A percentile compares a stretch with the other conserved stretches of the same genome.
Conservation (phyloP, 2,329 filamentous ascomycete genomes). For the Cordyceps cicadae region DNA sequence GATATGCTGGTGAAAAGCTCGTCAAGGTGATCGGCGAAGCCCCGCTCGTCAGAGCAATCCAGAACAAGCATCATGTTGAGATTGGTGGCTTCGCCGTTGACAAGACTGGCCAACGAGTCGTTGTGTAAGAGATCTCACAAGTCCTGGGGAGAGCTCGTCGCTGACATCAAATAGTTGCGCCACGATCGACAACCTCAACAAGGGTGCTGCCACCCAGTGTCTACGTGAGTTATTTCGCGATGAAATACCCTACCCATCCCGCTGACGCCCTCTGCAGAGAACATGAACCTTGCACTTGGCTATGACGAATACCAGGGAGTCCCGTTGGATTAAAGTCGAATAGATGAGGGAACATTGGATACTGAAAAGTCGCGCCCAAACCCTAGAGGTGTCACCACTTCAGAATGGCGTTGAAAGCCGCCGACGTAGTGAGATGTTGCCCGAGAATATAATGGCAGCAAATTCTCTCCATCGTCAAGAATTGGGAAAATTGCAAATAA, state of each 20-base stretch:
- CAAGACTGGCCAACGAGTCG: slow-evolving; percentile 78
- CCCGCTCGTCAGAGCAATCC: slow-evolving; percentile 77
- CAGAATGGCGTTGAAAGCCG: slow-evolving; percentile 14
- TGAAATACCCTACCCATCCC: neutral
- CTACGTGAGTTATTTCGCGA: slow-evolving; percentile 55
- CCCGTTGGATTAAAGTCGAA: neutral
- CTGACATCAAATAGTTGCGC: slow-evolving; percentile 44
- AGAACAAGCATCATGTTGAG: slow-evolving; percentile 79
- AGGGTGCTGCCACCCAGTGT: slow-evolving; percentile 89
- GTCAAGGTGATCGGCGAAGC: slow-evolving; percentile 87
- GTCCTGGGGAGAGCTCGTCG: neutral
- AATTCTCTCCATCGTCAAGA: neutral
- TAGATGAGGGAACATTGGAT: neutral
- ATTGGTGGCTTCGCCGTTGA: slow-evolving; percentile 95
- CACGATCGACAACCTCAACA: slow-evolving; percentile 88
- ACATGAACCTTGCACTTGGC: slow-evolving; percentile 12
- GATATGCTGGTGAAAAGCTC: slow-evolving; percentile 91
- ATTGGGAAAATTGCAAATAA: neutral
- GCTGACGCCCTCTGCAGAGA: slow-evolving; percentile 2
- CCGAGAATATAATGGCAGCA: slow-evolving; percentile 14
- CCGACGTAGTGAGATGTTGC: slow-evolving; percentile 13
- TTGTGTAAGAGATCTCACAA: slow-evolving; percentile 41
- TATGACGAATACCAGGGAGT: slow-evolving; percentile 10
- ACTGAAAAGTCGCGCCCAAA: neutral
- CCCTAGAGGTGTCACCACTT: slow-evolving; percentile 6